Evolutionary conservation across 345 rosid species (phyloP).

Genomic region (Melastoma malabathricum): DNA sequence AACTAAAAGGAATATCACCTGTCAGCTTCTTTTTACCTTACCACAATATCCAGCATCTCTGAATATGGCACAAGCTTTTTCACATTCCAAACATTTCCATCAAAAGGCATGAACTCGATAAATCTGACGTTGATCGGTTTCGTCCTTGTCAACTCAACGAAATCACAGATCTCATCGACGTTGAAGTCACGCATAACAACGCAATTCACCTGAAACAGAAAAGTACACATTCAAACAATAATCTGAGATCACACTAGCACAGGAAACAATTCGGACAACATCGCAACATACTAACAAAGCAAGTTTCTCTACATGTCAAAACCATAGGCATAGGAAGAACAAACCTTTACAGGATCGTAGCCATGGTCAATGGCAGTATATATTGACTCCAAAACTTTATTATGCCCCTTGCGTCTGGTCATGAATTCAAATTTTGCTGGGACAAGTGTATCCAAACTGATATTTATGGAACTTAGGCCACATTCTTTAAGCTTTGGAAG

Average conservation of each 20-base stretch:
- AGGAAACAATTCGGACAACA: no score
- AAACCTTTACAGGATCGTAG: conserved; percentile 75
- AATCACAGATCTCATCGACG: conserved; percentile 92
- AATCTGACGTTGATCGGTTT: conserved; percentile 84
- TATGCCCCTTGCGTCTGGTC: conserved; percentile 76
- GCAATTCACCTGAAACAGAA: conserved; percentile 53
- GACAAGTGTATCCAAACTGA: conserved; percentile 76
- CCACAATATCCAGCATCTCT: conserved; percentile 88
- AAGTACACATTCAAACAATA: not conserved
- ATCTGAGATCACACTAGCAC: no score
- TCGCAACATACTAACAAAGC: no score
- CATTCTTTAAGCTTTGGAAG: conserved; percentile 70
- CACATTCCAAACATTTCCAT: conserved; percentile 94
- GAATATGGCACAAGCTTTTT: conserved; percentile 72
- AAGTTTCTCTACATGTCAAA: no score
- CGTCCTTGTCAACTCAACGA: conserved; percentile 64
- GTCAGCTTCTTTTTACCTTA: conserved; percentile 48
- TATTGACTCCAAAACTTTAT: conserved; percentile 72
- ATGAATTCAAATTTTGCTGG: conserved; percentile 86
- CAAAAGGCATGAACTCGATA: conserved; percentile 98
- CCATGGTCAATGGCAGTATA: conserved; percentile 67
- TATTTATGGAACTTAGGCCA: conserved; percentile 57
- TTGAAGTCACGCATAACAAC: conserved; percentile 93
- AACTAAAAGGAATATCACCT: conserved; percentile 11
- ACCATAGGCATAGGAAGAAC: not conserved